A percentile compares a stretch with the other conserved stretches of the same genome.
phyloP scores from a whole-genome alignment of 2,329 filamentous ascomycete species.

The Corinectria fuckeliana region DNA sequence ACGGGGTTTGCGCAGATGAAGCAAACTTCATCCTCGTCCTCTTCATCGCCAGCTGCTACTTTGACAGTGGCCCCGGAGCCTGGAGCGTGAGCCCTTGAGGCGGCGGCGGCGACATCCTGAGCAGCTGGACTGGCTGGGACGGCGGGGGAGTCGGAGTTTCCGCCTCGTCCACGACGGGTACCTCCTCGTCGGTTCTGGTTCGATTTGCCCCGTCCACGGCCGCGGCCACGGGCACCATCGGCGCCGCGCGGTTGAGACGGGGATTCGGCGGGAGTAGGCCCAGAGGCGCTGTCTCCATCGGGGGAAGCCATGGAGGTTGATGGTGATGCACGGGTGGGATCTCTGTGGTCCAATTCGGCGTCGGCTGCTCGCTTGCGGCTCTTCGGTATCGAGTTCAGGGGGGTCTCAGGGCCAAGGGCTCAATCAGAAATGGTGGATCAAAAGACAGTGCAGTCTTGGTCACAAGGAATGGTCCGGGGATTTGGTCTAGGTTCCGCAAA shows the following conservation, averaged over 20 bases:
- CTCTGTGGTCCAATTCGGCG: not conserved
- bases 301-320: slow-evolving; percentile 26
- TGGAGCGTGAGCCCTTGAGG: slow-evolving; percentile 47
- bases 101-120: slow-evolving; percentile 41
- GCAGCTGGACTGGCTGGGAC: slow-evolving; percentile 40
- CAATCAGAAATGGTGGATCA: not conserved
- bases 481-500: not conserved
- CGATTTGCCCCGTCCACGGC: slow-evolving; percentile 51
- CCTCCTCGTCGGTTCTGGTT: slow-evolving; percentile 48
- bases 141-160: slow-evolving; percentile 29
- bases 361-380: not conserved
- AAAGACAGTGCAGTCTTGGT: not conserved
- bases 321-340: not conserved
- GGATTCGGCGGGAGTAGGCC: slow-evolving; percentile 24
- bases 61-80: slow-evolving; percentile 33
- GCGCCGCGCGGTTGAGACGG: slow-evolving; percentile 29
- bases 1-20: slow-evolving; percentile 97
- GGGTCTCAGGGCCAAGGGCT: slow-evolving; percentile 1
- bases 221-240: slow-evolving; percentile 45
- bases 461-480: not conserved
- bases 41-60: slow-evolving; percentile 46
- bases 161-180: slow-evolving; percentile 41
- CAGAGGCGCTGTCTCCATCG: slow-evolving; percentile 23
- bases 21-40: slow-evolving; percentile 81
- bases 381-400: not conserved